Conservation (phyloP, 2,329 filamentous ascomycete species). For the Nemania sp. region DNA sequence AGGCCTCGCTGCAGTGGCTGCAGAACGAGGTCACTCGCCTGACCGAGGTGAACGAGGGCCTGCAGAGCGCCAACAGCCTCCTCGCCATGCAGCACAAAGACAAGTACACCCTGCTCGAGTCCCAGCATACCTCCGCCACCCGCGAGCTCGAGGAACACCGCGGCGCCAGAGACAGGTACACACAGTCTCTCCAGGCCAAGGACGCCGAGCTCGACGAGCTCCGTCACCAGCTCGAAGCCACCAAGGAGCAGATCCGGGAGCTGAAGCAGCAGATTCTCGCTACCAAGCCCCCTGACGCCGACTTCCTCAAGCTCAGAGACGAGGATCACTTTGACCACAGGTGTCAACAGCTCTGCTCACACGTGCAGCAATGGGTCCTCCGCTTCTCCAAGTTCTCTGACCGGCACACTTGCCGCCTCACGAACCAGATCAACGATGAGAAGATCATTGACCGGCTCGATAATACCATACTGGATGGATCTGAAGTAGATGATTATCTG, state of each 20-base stretch:
- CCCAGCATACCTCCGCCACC: conserved; percentile 65
- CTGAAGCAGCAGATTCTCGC: conserved; percentile 62
- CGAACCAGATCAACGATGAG: conserved; percentile 83
- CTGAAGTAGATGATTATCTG: conserved; percentile 87
- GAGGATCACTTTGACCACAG: conserved; percentile 95
- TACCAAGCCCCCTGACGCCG: conserved; percentile 62
- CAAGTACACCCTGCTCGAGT: conserved; percentile 68
- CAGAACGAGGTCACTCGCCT: conserved; percentile 81
- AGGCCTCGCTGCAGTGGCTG: conserved; percentile 75
- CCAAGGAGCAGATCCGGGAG: conserved; percentile 63
- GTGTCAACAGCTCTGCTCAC: conserved; percentile 92
- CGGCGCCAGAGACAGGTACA: conserved; percentile 63
- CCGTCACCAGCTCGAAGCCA: conserved; percentile 74
- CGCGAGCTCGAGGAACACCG: conserved; percentile 72
- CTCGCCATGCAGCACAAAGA: conserved; percentile 76
- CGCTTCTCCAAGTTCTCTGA: conserved; percentile 98
- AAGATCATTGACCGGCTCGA: conserved; percentile 93
- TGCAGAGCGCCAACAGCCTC: conserved; percentile 76
- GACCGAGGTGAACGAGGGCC: conserved; percentile 78
- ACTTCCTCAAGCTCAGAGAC: conserved; percentile 79
- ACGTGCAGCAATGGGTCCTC: conserved; percentile 96
- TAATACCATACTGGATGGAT: conserved; percentile 90
- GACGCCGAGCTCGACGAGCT: conserved; percentile 81
- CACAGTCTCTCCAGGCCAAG: conserved; percentile 73
- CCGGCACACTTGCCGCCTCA: conserved; percentile 81